Conservation (phyloP, 179 eudicot species). For the Patellifolia procumbens region DNA sequence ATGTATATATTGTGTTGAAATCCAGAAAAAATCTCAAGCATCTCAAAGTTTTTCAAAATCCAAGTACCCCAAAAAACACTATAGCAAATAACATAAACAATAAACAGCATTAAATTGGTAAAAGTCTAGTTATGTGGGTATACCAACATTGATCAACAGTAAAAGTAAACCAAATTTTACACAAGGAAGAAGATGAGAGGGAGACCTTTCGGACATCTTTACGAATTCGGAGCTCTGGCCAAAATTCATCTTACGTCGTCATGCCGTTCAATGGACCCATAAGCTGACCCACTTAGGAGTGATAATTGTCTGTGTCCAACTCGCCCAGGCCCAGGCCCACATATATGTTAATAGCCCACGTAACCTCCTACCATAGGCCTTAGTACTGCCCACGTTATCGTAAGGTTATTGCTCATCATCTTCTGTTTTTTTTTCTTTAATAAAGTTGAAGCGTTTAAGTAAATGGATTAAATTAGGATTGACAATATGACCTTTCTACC, state of each 20-base stretch:
- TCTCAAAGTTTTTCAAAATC: not conserved
- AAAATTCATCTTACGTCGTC: too few relatives aligned
- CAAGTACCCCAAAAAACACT: not conserved
- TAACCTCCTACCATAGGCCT: too few relatives aligned
- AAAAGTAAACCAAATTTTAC: not conserved
- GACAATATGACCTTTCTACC: too few relatives aligned
- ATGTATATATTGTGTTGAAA: too few relatives aligned
- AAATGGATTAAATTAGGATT: too few relatives aligned
- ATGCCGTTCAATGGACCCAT: not conserved
- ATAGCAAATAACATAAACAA: not conserved
- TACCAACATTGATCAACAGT: not conserved
- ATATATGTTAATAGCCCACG: too few relatives aligned
- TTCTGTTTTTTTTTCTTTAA: too few relatives aligned
- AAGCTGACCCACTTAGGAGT: not conserved
- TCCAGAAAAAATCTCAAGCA: not conserved
- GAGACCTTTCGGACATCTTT: not conserved
- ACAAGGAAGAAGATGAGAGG: not conserved
- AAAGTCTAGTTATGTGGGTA: not conserved
- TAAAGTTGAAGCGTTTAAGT: too few relatives aligned
- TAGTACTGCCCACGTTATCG: too few relatives aligned
- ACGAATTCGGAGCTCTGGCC: not conserved
- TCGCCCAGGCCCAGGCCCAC: not conserved
- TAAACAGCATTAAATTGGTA: not conserved
- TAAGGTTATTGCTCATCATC: too few relatives aligned
- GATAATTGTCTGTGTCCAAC: not conserved